These are phyloP conservation scores for Gossypium longicalyx DNA, from an alignment of 345 rosid species.

Conservation along the genomic window DNA sequence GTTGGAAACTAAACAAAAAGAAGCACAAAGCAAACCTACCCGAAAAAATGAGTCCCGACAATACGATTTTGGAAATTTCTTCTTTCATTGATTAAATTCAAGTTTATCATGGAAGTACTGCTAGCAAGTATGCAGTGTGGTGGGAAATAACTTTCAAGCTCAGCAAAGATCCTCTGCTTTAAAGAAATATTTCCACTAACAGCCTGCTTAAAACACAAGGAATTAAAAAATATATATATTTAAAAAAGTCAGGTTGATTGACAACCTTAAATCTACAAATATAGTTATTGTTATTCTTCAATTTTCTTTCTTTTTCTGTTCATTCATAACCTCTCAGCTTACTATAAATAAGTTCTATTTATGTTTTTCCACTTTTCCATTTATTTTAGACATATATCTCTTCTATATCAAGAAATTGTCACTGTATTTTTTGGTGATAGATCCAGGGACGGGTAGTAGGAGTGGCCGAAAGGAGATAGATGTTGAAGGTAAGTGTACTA, in stretches of 20 bases:
- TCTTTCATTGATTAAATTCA: not conserved
- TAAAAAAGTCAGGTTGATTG: not conserved
- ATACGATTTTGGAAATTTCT: not conserved
- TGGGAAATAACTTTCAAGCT: not conserved
- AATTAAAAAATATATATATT: not conserved
- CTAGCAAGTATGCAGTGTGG: slow-evolving; percentile 10
- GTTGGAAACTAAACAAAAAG: not conserved
- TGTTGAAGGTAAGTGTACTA: not conserved
- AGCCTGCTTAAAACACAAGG: slow-evolving; percentile 14
- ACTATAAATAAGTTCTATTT: not conserved
- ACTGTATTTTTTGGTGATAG: not conserved
- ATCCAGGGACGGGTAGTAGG: not conserved
- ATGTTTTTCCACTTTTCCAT: not conserved
- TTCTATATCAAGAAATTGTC: not conserved
- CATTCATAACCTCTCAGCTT: not conserved
- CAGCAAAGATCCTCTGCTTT: not conserved
- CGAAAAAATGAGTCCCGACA: slow-evolving; percentile 7
- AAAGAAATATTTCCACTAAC: not conserved
- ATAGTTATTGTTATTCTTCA: not conserved
- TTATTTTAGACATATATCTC: not conserved
- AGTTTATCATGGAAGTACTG: slow-evolving; percentile 6
- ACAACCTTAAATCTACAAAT: slow-evolving; percentile 2
- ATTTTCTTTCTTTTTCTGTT: not conserved
- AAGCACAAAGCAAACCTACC: slow-evolving; percentile 3
- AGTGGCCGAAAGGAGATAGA: not conserved